These are phyloP conservation scores for Colletotrichum sidae DNA, from an alignment of 2,329 filamentous ascomycete species.

Conservation along the genomic window DNA sequence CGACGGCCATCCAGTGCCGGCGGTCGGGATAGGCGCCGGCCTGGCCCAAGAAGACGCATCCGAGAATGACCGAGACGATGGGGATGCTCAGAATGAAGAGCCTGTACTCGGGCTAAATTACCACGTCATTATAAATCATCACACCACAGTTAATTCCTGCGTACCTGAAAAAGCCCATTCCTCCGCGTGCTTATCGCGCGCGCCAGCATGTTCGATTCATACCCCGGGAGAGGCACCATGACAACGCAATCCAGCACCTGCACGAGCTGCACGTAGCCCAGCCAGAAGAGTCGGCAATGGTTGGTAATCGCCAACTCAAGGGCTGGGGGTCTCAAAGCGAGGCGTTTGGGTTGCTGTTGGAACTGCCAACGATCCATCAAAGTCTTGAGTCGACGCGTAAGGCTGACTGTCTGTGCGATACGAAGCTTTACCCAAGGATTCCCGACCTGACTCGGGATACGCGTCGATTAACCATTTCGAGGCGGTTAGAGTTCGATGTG, in stretches of 20 bases:
- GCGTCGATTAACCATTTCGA: too few species aligned
- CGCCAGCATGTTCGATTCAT: constrained; percentile 38
- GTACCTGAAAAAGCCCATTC: constrained; percentile 8
- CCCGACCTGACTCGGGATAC: too few species aligned
- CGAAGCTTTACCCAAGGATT: too few species aligned
- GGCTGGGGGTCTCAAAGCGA: too few species aligned
- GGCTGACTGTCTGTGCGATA: too few species aligned
- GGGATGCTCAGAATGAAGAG: constrained; percentile 51
- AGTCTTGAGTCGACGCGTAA: too few species aligned
- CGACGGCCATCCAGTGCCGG: constrained; percentile 39
- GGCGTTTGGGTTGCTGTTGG: too few species aligned
- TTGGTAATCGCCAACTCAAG: neutral
- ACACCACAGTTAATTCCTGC: neutral
- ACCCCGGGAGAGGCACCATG: constrained; percentile 38
- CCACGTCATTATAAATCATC: too few species aligned
- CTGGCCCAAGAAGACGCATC: constrained; percentile 51
- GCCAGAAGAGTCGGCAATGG: constrained; percentile 29
- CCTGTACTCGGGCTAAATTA: constrained; percentile 50
- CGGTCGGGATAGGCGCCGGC: constrained; percentile 47
- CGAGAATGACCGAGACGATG: constrained; percentile 49
- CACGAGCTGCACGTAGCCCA: constrained; percentile 39
- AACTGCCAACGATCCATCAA: too few species aligned
- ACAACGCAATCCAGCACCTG: constrained; percentile 40
- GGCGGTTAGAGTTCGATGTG: too few species aligned
- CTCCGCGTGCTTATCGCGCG: constrained; percentile 9